Percentiles rank a stretch among this genome's conserved stretches.
Evolutionary conservation across 2,329 filamentous ascomycete genomes (phyloP).

Genomic region (Rugonectria rugulosa): DNA sequence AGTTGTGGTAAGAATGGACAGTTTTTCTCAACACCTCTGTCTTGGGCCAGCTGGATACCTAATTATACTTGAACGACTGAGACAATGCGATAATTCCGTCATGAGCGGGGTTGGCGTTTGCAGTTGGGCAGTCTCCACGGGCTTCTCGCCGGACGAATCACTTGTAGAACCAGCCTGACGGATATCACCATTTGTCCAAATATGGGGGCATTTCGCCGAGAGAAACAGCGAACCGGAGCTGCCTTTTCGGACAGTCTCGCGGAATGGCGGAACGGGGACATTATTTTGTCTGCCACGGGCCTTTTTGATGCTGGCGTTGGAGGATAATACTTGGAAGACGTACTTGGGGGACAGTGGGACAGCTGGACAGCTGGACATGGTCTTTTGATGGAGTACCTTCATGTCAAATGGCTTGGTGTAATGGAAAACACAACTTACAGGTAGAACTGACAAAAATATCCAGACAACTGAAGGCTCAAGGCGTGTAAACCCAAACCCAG

Average conservation of each 20-base stretch:
- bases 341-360: no score
- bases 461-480: no score
- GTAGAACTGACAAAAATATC: no score
- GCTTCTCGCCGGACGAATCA: constrained; percentile 27
- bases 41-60: neutral
- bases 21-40: neutral
- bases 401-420: no score
- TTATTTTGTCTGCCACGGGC: no score
- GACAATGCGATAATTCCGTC: constrained; percentile 31
- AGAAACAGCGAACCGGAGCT: constrained; percentile 17
- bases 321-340: no score
- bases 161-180: neutral
- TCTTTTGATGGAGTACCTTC: no score
- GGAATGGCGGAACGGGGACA: no score
- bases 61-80: constrained; percentile 7
- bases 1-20: neutral
- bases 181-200: constrained; percentile 25
- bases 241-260: neutral
- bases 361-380: no score
- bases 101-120: constrained; percentile 27
- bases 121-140: constrained; percentile 31
- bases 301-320: no score
- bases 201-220: constrained; percentile 34
- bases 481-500: no score
- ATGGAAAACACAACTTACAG: no score